Evolutionary conservation across 306 rosid species (phyloP), one percentile per base, ranked within the genome.

Genomic region (Medicago ruthenica): DNA sequence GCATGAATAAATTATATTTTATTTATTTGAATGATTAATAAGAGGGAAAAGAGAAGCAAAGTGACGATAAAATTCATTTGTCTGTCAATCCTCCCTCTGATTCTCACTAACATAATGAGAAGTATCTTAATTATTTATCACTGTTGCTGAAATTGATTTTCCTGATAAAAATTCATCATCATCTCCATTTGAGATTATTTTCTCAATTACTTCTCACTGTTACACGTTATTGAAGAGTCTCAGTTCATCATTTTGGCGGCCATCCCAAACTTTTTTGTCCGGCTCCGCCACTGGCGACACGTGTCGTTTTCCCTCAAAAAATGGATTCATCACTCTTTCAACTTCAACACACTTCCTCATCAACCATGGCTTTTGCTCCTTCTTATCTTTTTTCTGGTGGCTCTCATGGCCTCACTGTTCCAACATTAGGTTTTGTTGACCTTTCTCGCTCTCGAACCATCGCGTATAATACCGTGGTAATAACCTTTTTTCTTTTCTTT

Each of bases 21-120:
- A 31, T 31, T 31, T 31, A 31, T 31, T 31, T 31, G 36, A 31
- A 0, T 34, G 37, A 34, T 34, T 34, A 4, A 34, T 27, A 53
- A 3, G 61, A 39, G 51, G 76, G 44, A 72, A 75, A 24, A 48
- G 90, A 70, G 79, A 34, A 31, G 89, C 89, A 89, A 93, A 44
- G 80, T 88, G 98, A 89, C 64, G 96, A 86, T 77, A 85, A 39
- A 20, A 85, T 85, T 90, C 92, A 89, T 80, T 42, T 12, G 87
- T 90, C 91, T 92, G 89, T 92, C 90, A 89, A 93, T 88, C 88
- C 92, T 74, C 96, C n/a, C n/a, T n/a, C n/a, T n/a, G n/a, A n/a
- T n/a, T n/a, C n/a, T n/a, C n/a, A n/a, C n/a, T n/a, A n/a, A n/a
- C n/a, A n/a, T n/a, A n/a, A n/a, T n/a, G n/a, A n/a, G n/a, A n/a